Conservation (phyloP, 306 rosid species). For the Chamaecrista fasciculata region DNA sequence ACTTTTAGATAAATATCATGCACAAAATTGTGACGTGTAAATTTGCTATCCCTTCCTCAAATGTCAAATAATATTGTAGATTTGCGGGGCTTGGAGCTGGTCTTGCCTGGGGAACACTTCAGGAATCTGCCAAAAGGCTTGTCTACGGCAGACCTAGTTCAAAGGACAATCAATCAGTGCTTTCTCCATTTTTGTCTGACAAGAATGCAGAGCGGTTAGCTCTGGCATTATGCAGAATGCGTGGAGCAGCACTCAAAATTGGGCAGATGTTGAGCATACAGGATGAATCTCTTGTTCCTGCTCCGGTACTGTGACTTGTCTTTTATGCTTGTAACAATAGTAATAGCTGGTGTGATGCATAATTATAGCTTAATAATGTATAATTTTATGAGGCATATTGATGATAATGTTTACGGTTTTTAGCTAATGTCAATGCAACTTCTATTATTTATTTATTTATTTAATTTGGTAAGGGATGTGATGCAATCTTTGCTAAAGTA, state of each 20-base stretch:
- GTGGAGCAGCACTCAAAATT: conserved; percentile 92
- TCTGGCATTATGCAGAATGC: conserved; percentile 87
- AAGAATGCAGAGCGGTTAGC: conserved; percentile 87
- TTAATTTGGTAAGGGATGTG: neutral
- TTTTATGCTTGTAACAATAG: neutral
- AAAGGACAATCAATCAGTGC: conserved; percentile 42
- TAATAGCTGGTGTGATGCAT: conserved; percentile 1
- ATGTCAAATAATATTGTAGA: conserved; percentile 30
- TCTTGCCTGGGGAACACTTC: conserved; percentile 93
- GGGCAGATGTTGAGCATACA: conserved; percentile 99
- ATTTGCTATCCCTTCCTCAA: neutral
- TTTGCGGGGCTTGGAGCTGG: conserved; percentile 96
- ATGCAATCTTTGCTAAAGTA: conserved; percentile 8
- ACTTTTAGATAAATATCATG: neutral
- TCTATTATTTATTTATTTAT: too few species aligned
- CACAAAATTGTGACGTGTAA: neutral
- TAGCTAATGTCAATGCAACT: conserved; percentile 2
- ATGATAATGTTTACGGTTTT: neutral
- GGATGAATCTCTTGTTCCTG: conserved; percentile 89
- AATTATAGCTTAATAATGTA: neutral
- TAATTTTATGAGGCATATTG: conserved; percentile 3
- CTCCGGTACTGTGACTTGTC: conserved; percentile 61
- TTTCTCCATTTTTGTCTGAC: conserved; percentile 74
- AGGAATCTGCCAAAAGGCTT: conserved; percentile 89
- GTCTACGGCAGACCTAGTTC: conserved; percentile 56